Percentiles rank a stretch among this genome's conserved stretches.
These are phyloP conservation scores for Aspergillus nidulans DNA, from an alignment of 495 filamentous ascomycete genomes.

Conservation along the genomic window DNA sequence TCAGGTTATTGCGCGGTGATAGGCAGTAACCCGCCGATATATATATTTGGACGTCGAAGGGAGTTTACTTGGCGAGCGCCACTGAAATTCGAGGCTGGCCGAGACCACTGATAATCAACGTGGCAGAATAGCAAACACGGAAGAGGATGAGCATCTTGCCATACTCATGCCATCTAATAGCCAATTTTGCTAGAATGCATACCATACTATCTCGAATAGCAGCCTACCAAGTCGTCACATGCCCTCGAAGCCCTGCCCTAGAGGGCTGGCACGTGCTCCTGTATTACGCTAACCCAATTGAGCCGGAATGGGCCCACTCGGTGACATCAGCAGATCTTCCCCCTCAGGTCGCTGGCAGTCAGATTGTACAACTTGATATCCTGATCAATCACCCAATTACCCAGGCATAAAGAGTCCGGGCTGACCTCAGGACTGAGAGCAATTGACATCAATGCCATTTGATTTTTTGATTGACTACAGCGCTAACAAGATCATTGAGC, in stretches of 20 bases:
- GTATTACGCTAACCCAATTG: slow-evolving; percentile 11
- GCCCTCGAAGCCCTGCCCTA: slow-evolving; percentile 8
- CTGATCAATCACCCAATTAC: not conserved
- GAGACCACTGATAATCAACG: too few relatives aligned
- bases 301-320: slow-evolving; percentile 2
- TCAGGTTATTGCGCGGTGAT: not conserved
- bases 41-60: not conserved
- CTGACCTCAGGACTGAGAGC: not conserved
- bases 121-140: too few relatives aligned
- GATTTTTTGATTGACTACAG: not conserved
- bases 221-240: slow-evolving; percentile 10
- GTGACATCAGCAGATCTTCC: slow-evolving; percentile 19
- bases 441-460: not conserved
- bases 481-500: not conserved
- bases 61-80: too few relatives aligned
- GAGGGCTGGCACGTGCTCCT: slow-evolving; percentile 12
- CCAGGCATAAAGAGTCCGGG: not conserved
- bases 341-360: not conserved
- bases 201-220: not conserved
- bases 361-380: not conserved
- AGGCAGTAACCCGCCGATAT: not conserved
- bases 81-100: too few relatives aligned
- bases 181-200: not conserved
- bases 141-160: too few relatives aligned
- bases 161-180: not conserved